Percentiles rank a stretch among this genome's conserved stretches.
These are phyloP conservation scores for Dujonia santamariae DNA, from an alignment of 1,139 yeast species.

Conservation along the genomic window DNA sequence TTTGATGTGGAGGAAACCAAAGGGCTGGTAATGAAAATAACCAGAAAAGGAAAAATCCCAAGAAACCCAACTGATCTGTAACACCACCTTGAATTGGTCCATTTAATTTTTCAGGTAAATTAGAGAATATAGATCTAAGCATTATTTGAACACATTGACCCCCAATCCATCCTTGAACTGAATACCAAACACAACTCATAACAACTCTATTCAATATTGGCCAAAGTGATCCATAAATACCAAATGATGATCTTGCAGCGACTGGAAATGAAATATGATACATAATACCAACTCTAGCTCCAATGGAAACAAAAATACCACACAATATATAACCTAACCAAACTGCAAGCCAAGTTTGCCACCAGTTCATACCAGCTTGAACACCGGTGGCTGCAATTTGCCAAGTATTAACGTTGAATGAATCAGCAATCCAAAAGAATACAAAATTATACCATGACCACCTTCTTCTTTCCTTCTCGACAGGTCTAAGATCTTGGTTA, in stretches of 20 bases:
- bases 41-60: constrained; percentile 80
- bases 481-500: constrained; percentile 76
- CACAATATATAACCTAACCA: constrained; percentile 69
- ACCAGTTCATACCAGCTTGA: constrained; percentile 76
- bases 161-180: constrained; percentile 80
- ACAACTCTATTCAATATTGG: constrained; percentile 77
- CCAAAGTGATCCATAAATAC: constrained; percentile 77
- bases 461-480: constrained; percentile 60
- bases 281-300: constrained; percentile 69
- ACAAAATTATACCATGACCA: constrained; percentile 84
- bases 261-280: constrained; percentile 82
- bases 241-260: constrained; percentile 69
- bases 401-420: constrained; percentile 87
- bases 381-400: constrained; percentile 84
- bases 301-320: constrained; percentile 58
- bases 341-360: constrained; percentile 85
- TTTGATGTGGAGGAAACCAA: constrained; percentile 77
- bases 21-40: constrained; percentile 71
- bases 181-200: constrained; percentile 82
- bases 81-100: constrained; percentile 22
- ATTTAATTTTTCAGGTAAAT: constrained; percentile 43
- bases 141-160: constrained; percentile 77
- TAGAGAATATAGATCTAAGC: constrained; percentile 65
- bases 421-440: constrained; percentile 82
- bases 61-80: constrained; percentile 60